Evolutionary conservation across 208 protist genomes (phyloP).

Genomic region (Trypanosomatidae sp.): DNA sequence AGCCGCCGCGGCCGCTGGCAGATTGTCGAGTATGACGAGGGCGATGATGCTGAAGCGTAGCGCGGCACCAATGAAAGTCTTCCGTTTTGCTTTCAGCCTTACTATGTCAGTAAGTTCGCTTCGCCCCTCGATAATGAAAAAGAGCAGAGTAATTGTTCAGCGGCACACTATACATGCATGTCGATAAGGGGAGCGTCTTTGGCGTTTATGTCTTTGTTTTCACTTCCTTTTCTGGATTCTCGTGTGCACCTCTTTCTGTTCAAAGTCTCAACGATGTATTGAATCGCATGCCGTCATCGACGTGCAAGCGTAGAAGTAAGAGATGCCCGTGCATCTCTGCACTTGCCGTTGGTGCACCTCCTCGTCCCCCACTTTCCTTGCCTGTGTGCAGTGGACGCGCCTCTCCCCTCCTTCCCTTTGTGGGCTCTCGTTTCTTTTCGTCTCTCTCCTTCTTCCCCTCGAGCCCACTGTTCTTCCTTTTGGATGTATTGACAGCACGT

Average conservation of each 20-base stretch:
- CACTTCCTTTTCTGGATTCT: neutral
- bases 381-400: neutral
- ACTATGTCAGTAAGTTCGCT: neutral
- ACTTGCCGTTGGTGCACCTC: neutral
- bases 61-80: neutral
- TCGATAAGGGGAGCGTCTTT: neutral
- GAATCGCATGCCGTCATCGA: neutral
- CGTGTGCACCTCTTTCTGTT: neutral
- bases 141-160: neutral
- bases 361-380: neutral
- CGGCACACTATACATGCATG: neutral
- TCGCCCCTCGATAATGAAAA: neutral
- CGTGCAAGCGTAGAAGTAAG: neutral
- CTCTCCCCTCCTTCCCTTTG: neutral
- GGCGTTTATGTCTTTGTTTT: neutral
- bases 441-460: neutral
- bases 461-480: neutral
- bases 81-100: neutral
- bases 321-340: neutral
- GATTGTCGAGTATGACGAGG: constrained; percentile 81
- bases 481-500: neutral
- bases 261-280: neutral
- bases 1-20: constrained; percentile 58
- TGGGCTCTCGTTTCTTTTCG: neutral
- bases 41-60: constrained; percentile 22